Base-by-base conservation (phyloP, 78 protist genomes). In the Planoprotostelium fungivorum region DNA sequence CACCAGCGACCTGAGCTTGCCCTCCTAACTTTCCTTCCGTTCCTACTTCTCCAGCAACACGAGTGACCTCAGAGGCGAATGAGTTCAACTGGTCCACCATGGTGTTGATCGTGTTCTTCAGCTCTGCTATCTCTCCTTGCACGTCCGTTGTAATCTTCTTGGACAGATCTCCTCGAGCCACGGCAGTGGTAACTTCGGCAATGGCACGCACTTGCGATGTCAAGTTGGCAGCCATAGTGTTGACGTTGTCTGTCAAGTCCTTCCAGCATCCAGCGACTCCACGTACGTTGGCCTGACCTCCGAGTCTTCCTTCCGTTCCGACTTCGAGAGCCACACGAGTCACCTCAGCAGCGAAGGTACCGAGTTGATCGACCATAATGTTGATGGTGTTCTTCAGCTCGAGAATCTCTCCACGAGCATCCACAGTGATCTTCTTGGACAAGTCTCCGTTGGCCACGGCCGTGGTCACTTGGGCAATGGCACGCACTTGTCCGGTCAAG, bases 261-360 rank as follows among this genome's bases (percentile, higher is more conserved):
- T 93, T 93, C 95, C 95, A 93, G 63, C 89, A 90, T 73, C 95
- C 95, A 10, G 86, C 95, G 0, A 93, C 95, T 39, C 90, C 95
- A 29, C 73, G 83, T 34, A 93, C 95, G n/a, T 91, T 63, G 10
- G 94, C 94, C 84, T 91, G 94, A 36, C 94, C 94, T 86, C 95
- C 95, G 1, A 93, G 89, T n/a, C 73, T 88, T 38, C 95, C 95
- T 36, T 93, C 92, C 29, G 95, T 93, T n/a, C 95, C 95, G 83
- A 93, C 95, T 89, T 93, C 95, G 29, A 89, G 37, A 5, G 95
- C 35, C 25, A 93, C 95, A 38, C 95, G 51, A 29, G 95, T 93
- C 38, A 93, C 95, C 35, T 93, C 95, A 0, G 90, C 73, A 86
- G 94, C 86, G 1, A 93, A 90, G 16, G 86, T 38, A 25, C 89